Evolutionary conservation across 257 asterid genomes (phyloP), one percentile per base, ranked within the genome.

Genomic region (Primulina eburnea): DNA sequence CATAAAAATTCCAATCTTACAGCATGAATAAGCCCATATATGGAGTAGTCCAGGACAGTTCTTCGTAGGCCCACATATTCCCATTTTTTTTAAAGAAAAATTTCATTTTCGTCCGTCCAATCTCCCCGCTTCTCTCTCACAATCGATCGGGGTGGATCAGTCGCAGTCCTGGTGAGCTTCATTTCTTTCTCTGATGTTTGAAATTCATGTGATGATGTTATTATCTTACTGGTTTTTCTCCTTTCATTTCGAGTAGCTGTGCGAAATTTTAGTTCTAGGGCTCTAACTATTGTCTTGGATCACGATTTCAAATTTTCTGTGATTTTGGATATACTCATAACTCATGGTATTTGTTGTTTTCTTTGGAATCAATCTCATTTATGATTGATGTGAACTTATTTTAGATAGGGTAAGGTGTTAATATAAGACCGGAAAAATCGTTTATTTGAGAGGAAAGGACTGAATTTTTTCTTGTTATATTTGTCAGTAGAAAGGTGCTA

Each of bases 101-200:
- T 38, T 43, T 43, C 53, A 43, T 43, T 43, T 43, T 1, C n/a
- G 47, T 9, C 47, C 8, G 9, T 38, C 47, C 1, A 38, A 38
- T 7, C 52, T 16, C 64, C 71, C 60, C 20, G 55, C 38, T 66
- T 66, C 64, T 60, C 67, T 69, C 73, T 70, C 73, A 21, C 32
- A 56, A 58, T 61, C 74, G 47, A 55, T 43, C 69, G 52, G 55
- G 62, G 64, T 78, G 70, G 82, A 77, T 81, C 85, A 71, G 58
- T 38, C 29, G n/a, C 76, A 64, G 70, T 62, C 59, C 73, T 71
- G 85, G 85, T 77, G 73, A 77, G 78, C 80, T 80, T 24, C 65
- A 16, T 40, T 30, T 47, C 63, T 43, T 16, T 30, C 55, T 57
- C 14, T 58, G 10, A 21, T 7, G 17, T 20, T 12, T 40, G 26